Evolutionary conservation across 2,329 filamentous ascomycete species (phyloP).

Genomic region (Aspergillus amoenus): DNA sequence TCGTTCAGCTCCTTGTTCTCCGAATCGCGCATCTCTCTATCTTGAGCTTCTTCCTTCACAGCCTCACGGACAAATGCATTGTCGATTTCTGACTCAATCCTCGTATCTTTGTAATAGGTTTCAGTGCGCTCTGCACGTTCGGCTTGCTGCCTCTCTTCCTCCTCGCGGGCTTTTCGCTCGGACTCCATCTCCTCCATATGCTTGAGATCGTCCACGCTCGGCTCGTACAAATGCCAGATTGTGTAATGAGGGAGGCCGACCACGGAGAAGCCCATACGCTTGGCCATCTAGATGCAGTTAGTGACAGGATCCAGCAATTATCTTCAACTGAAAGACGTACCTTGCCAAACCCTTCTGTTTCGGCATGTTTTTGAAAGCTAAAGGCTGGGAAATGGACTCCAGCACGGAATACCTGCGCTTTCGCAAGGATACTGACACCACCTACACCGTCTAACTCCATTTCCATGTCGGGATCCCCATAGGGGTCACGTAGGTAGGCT

Average conservation of each 20-base stretch:
- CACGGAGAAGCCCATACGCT: conserved; percentile 92
- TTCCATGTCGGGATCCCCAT: conserved; percentile 97
- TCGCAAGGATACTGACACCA: conserved; percentile 94
- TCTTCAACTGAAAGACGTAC: conserved; percentile 46
- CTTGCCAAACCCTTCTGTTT: conserved; percentile 98
- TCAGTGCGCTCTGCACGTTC: conserved; percentile 76
- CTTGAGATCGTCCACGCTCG: conserved; percentile 93
- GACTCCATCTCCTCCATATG: conserved; percentile 99
- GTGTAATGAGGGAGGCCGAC: conserved; percentile 96
- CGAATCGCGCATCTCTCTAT: conserved; percentile 15
- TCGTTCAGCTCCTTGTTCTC: conserved; percentile 19
- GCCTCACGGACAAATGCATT: conserved; percentile 75
- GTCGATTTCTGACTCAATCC: conserved; percentile 84
- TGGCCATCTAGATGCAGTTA: conserved; percentile 72
- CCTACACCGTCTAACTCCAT: conserved; percentile 99
- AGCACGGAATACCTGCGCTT: conserved; percentile 89
- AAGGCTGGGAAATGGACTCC: conserved; percentile 98
- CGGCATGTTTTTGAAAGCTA: conserved; percentile 96
- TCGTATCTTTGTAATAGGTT: conserved; percentile 74
- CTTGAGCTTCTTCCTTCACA: conserved; percentile 57
- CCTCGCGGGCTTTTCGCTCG: conserved; percentile 75
- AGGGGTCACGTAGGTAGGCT: conserved; percentile 93
- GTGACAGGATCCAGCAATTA: background rate
- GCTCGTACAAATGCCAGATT: conserved; percentile 99
- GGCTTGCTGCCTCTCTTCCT: conserved; percentile 72